Evolutionary conservation across 2,329 filamentous ascomycete genomes (phyloP), one percentile per base, ranked within the genome.

Genomic region (Coleophoma cylindrospora): DNA sequence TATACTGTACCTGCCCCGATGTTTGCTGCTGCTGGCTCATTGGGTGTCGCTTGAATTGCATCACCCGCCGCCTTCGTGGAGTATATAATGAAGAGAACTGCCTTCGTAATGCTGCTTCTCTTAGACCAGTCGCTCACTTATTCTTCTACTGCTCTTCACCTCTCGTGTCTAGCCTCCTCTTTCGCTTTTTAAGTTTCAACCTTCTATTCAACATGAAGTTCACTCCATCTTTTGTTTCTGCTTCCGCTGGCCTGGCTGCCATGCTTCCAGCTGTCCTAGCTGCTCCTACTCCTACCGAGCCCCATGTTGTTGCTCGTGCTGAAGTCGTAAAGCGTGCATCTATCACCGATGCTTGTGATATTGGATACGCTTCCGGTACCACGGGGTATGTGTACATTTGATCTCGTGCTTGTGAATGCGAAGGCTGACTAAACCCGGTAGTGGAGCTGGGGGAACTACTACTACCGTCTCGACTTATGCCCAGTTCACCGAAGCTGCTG

Each of bases 381-480:
- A 80, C 70, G 6, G 79, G 78, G 27, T 27, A 27, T 10, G 27
- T 27, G 27, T 27, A 27, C 7, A 27, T 27, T 10, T 27, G 27
- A 27, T 27, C 27, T 27, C 27, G 6, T 27, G 7, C 27, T 27
- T 27, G 27, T 27, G 27, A 27, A 3, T 3, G 9, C 9, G 27
- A 27, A 27, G 6, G 27, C 27, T 27, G 9, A 27, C 9, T 6
- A 27, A 27, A 27, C 9, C 22, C 7, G 27, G 9, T 27, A 27
- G 27, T 48, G 79, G 80, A 47, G 66, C 70, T 21, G 75, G 73
- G n/a, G 79, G 77, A 45, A 68, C 74, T 2, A 78, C 77, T 10
- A 76, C 74, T 32, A 80, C 77, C 10, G 79, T 82, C 48, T 73
- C 73, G 17, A 72, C 70, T 6, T 74, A 79, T 34, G 70, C 73